Base-by-base conservation (phyloP, 768 basidiomycete species). In the Cyclocybe cylindracea region DNA sequence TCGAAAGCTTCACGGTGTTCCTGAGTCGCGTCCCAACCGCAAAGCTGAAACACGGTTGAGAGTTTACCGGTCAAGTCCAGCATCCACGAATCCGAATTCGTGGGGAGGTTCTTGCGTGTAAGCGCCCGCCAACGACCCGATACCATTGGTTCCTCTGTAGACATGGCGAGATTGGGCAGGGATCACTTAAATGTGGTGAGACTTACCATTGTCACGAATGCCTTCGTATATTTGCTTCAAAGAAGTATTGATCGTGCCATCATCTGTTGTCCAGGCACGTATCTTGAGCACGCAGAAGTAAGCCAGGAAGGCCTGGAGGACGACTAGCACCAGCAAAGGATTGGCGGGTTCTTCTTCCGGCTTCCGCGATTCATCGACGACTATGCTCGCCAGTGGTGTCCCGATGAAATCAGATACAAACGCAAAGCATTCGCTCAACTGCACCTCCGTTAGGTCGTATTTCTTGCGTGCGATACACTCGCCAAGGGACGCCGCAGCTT, bases 91-190 rank as follows among this genome's bases (percentile, higher is more conserved):
- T n/a, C n/a, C n/a, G n/a, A n/a, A n/a, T n/a, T n/a, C n/a, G n/a
- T n/a, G n/a, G n/a, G n/a, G n/a, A n/a, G n/a, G n/a, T n/a, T n/a
- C n/a, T n/a, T n/a, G 9, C 64, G 62, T 10, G 76, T 76, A 35
- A 78, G 57, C 11, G 75, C 69, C 2, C 76, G 70, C 76, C 77
- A 79, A 46, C 74, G 64, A 24, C 74, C 72, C 4, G 75, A 67
- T 32, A 78, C 66, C 4, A 76, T 69, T 50, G 77, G 76, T 36
- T 70, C 70, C 58, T 76, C 77, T 78, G 53, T 2, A 43, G 7
- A 8, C 31, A 46, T 45, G 33, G 24, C 33, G 10, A 7, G 2
- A 11, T 38, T 2, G 16, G 24, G 10, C 16, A 18, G 6, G 31
- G 8, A n/a, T 14, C 10, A 35, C 11, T 19, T 35, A 8, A 29